Conservation (phyloP, 148 eudicot genomes). For the Simmondsia chinensis region DNA sequence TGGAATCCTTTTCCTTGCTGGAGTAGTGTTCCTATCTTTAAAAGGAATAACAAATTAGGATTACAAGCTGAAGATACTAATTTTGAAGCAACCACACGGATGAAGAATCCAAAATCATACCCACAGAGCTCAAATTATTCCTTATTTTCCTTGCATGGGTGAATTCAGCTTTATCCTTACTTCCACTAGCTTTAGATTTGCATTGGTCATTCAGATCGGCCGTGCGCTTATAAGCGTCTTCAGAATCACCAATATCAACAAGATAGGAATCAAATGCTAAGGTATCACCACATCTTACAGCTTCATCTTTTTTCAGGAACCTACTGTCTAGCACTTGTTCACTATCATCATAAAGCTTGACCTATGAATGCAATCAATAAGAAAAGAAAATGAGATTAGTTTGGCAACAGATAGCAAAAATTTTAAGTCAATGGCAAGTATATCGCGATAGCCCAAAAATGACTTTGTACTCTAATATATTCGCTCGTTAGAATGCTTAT, state of each 20-base stretch:
- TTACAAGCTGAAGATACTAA: constrained; percentile 1
- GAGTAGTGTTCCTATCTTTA: constrained; percentile 22
- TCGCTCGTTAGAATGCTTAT: no score
- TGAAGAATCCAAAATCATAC: constrained; percentile 6
- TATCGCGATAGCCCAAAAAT: no score
- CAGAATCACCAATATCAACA: constrained; percentile 60
- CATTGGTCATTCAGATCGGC: constrained; percentile 16
- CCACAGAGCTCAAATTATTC: constrained; percentile 15
- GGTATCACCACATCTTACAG: constrained; percentile 46
- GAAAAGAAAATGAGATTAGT: no score
- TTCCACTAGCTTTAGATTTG: constrained; percentile 18
- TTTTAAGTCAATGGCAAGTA: background rate
- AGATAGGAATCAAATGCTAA: constrained; percentile 51
- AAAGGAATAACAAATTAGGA: constrained; percentile 7
- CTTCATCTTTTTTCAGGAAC: constrained; percentile 51
- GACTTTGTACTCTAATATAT: no score
- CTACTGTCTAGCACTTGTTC: constrained; percentile 48
- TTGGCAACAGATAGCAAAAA: background rate
- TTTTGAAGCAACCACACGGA: background rate
- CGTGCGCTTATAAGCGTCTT: constrained; percentile 17
- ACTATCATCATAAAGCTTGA: constrained; percentile 55
- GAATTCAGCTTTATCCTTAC: constrained; percentile 17
- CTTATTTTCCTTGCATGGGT: constrained; percentile 14
- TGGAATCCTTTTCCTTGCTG: constrained; percentile 22
- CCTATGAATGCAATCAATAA: constrained; percentile 21